phyloP scores from a whole-genome alignment of 2,329 filamentous ascomycete genomes.

The Bipolaris zeicola region DNA sequence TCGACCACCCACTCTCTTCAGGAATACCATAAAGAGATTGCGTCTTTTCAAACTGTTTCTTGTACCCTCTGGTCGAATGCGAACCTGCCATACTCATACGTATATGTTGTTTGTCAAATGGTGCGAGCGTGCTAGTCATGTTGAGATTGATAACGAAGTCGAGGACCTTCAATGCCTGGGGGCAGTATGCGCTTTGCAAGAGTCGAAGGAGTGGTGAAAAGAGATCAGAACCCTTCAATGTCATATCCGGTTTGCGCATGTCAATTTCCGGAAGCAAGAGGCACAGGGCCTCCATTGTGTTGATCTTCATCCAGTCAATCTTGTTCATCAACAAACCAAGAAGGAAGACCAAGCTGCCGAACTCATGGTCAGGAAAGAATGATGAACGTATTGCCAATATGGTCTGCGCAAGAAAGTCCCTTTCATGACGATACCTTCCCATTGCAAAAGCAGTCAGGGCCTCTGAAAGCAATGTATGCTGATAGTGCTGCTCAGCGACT shows the following conservation, averaged over 20 bases:
- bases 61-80: conserved; percentile 76
- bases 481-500: conserved; percentile 76
- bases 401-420: conserved; percentile 77
- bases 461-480: conserved; percentile 68
- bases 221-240: conserved; percentile 88
- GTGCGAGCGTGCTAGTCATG: conserved; percentile 75
- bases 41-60: conserved; percentile 93
- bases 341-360: conserved; percentile 84
- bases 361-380: conserved; percentile 83
- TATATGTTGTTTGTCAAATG: conserved; percentile 91
- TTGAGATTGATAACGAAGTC: conserved; percentile 96
- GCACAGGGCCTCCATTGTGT: conserved; percentile 89
- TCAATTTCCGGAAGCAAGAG: conserved; percentile 87
- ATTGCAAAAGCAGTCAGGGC: conserved; percentile 74
- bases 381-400: conserved; percentile 75
- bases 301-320: conserved; percentile 85
- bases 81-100: conserved; percentile 97
- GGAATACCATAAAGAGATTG: conserved; percentile 96
- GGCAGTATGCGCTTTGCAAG: conserved; percentile 90
- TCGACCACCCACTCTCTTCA: conserved; percentile 93
- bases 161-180: conserved; percentile 86
- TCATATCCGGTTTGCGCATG: conserved; percentile 88
- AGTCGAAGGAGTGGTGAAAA: conserved; percentile 90
- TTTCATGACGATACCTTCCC: conserved; percentile 67
- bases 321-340: conserved; percentile 91